These are phyloP conservation scores for Cryptosporidium baileyi DNA, from an alignment of 169 alveolate species.

Conservation along the genomic window DNA sequence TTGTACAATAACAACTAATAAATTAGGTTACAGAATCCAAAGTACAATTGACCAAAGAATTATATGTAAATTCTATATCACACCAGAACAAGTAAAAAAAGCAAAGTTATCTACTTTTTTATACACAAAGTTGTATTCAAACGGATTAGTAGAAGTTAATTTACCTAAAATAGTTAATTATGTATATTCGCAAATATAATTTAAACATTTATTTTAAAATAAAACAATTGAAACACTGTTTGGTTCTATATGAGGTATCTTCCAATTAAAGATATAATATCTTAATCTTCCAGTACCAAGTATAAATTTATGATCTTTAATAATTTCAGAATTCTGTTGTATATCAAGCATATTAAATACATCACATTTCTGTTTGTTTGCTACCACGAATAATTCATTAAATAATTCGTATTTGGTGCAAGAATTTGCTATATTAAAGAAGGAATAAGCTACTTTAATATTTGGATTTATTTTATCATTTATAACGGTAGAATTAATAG, in stretches of 20 bases:
- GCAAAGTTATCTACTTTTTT: constrained; percentile 11
- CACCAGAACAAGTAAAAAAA: constrained; percentile 28
- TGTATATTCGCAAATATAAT: constrained; percentile 19
- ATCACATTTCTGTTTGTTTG: constrained; percentile 90
- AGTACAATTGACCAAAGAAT: neutral
- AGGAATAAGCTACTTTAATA: constrained; percentile 89
- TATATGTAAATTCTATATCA: constrained; percentile 43
- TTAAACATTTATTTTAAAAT: neutral
- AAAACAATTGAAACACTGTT: neutral
- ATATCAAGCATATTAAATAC: constrained; percentile 95
- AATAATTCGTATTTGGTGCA: constrained; percentile 61
- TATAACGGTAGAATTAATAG: constrained; percentile 89
- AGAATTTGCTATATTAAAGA: constrained; percentile 86
- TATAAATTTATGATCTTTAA: constrained; percentile 90
- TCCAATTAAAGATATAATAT: constrained; percentile 96
- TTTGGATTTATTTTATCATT: constrained; percentile 82
- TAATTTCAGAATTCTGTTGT: constrained; percentile 90
- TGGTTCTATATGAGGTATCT: constrained; percentile 74
- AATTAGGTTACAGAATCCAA: neutral
- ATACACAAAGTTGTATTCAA: constrained; percentile 28
- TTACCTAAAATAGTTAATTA: constrained; percentile 12
- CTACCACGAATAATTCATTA: constrained; percentile 89
- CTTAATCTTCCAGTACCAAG: constrained; percentile 96
- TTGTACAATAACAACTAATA: constrained; percentile 13
- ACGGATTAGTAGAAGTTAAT: constrained; percentile 37